Conservation (phyloP, 2,329 filamentous ascomycete species). For the Colletotrichum echinochloae region DNA sequence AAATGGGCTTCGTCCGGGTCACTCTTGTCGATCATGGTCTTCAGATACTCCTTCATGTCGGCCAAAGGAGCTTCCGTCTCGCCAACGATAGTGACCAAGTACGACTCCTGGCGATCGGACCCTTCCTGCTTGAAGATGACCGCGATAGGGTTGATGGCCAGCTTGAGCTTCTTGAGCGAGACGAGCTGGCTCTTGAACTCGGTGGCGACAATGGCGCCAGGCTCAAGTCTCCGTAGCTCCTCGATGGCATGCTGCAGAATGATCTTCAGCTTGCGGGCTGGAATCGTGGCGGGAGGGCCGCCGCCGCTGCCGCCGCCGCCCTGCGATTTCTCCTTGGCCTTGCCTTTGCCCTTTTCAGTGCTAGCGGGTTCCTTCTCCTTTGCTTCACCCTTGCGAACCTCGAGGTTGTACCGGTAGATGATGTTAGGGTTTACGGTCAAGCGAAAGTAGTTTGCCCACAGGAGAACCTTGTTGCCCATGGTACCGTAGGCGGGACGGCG, state of each 20-base stretch:
- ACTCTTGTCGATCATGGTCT: constrained; percentile 54
- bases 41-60: constrained; percentile 58
- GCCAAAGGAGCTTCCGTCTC: constrained; percentile 54
- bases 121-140: constrained; percentile 52
- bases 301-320: constrained; percentile 40
- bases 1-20: constrained; percentile 53
- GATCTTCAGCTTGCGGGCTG: constrained; percentile 57
- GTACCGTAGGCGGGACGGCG: constrained; percentile 63
- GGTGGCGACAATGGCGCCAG: constrained; percentile 53
- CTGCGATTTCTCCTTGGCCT: constrained; percentile 24
- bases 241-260: constrained; percentile 56
- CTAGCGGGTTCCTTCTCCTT: constrained; percentile 35
- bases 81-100: constrained; percentile 57
- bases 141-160: constrained; percentile 50
- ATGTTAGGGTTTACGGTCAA: constrained; percentile 53
- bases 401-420: constrained; percentile 61
- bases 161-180: constrained; percentile 51
- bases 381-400: constrained; percentile 45
- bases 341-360: constrained; percentile 37
- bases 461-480: constrained; percentile 54
- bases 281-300: constrained; percentile 48
- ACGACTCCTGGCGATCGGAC: constrained; percentile 49
- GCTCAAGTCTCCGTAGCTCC: constrained; percentile 49
- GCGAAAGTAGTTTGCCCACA: constrained; percentile 69
- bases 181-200: constrained; percentile 65